Percentiles rank a stretch among this genome's conserved stretches.
Conservation (phyloP, 1,139 yeast species). For the Scheffersomyces illinoinensis region DNA sequence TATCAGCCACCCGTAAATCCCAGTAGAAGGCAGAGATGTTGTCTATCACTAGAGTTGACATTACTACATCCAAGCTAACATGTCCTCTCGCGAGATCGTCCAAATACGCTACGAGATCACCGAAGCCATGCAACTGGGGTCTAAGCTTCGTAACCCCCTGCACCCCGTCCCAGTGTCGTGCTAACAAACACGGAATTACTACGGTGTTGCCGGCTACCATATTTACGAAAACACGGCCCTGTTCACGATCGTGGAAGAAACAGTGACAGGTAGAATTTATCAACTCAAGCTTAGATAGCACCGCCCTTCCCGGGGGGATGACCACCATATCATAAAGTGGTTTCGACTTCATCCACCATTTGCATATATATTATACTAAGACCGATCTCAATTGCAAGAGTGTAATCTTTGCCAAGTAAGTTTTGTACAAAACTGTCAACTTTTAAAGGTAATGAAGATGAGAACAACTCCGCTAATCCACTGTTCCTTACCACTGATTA, state of each 20-base stretch:
- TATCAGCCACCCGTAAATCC: slow-evolving; percentile 24
- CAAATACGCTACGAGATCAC: slow-evolving; percentile 1
- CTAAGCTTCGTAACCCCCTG: background rate
- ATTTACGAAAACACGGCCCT: background rate
- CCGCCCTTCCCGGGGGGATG: background rate
- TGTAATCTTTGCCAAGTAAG: too few relatives aligned
- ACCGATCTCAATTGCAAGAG: background rate
- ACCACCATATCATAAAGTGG: background rate
- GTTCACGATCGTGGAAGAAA: background rate
- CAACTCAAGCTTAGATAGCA: background rate
- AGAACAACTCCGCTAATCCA: too few relatives aligned
- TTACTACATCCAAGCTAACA: slow-evolving; percentile 4
- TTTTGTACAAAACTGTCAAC: too few relatives aligned
- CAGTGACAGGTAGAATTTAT: background rate
- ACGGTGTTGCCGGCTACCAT: slow-evolving; percentile 1
- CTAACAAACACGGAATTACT: slow-evolving; percentile 7
- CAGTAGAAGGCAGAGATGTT: slow-evolving; percentile 35
- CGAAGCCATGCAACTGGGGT: background rate
- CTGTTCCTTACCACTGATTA: too few relatives aligned
- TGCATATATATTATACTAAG: background rate
- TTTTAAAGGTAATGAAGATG: too few relatives aligned
- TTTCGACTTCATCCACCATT: background rate
- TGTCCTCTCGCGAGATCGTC: slow-evolving; percentile 1
- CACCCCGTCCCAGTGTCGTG: background rate
- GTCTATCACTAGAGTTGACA: slow-evolving; percentile 25